Conservation (phyloP, 2,329 filamentous ascomycete species). For the Calonectria hongkongensis region DNA sequence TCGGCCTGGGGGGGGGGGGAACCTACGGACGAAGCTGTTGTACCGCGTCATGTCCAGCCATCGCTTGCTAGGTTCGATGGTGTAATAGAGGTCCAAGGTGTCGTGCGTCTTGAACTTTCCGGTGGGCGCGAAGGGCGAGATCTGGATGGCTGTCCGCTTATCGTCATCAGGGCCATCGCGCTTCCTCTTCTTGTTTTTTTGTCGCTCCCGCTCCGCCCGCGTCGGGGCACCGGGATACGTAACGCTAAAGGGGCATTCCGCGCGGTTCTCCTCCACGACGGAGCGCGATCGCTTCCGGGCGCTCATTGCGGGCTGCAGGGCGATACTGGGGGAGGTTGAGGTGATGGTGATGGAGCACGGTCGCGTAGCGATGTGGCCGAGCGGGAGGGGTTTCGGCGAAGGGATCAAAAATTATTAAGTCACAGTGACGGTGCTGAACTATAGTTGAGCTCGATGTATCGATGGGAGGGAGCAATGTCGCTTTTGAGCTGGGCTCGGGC, state of each 20-base stretch:
- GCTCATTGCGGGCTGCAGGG: constrained; percentile 53
- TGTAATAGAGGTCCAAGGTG: constrained; percentile 73
- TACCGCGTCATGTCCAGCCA: constrained; percentile 77
- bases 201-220: constrained; percentile 59
- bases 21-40: constrained; percentile 77
- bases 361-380: constrained; percentile 50
- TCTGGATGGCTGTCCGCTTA: constrained; percentile 68
- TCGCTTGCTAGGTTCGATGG: constrained; percentile 70
- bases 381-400: constrained; percentile 54
- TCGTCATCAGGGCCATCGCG: constrained; percentile 68
- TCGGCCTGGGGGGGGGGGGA: not conserved
- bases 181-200: constrained; percentile 68
- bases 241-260: constrained; percentile 74
- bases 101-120: constrained; percentile 73
- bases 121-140: constrained; percentile 72
- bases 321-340: constrained; percentile 37
- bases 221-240: constrained; percentile 55
- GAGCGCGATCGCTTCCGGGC: constrained; percentile 72
- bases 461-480: constrained; percentile 44
- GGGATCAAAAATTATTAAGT: constrained; percentile 42
- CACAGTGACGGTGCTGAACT: constrained; percentile 35
- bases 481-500: constrained; percentile 53
- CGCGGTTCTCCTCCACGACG: constrained; percentile 70
- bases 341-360: constrained; percentile 43
- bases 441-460: constrained; percentile 33